These are phyloP conservation scores for Arbutus unedo DNA, from an alignment of 148 eudicot species.

Conservation along the genomic window DNA sequence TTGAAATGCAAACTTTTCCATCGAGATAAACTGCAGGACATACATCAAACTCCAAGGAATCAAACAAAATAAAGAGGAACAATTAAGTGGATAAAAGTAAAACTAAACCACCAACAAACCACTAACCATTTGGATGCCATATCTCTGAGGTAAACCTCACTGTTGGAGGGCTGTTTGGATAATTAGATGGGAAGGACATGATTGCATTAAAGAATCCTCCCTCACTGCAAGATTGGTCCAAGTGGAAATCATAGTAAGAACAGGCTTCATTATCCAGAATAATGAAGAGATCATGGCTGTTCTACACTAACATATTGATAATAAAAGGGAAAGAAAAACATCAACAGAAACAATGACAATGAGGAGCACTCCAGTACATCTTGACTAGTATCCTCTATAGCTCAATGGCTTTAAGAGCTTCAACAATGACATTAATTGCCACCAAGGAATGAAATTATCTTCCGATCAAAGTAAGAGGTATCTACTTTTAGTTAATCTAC, in stretches of 20 bases:
- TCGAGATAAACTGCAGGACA: slow-evolving; percentile 68
- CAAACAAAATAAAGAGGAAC: not conserved
- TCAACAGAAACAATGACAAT: not conserved
- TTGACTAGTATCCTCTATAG: not conserved
- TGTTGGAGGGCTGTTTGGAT: slow-evolving; percentile 81
- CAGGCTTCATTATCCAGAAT: not conserved
- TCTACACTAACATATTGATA: not conserved
- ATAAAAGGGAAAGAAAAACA: not conserved
- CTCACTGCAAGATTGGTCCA: slow-evolving; percentile 47
- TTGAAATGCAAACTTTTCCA: slow-evolving; percentile 97
- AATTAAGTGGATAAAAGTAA: not conserved
- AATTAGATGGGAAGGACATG: slow-evolving; percentile 68
- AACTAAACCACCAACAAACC: not conserved
- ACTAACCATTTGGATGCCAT: slow-evolving; percentile 92
- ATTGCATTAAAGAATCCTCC: slow-evolving; percentile 90
- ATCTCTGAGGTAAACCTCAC: slow-evolving; percentile 79
- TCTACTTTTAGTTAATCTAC: not conserved
- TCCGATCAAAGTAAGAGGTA: not conserved
- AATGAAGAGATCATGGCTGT: not conserved
- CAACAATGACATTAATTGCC: not conserved
- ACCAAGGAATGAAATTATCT: not conserved
- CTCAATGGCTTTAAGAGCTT: not conserved
- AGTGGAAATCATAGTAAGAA: slow-evolving; percentile 1
- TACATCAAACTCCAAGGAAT: slow-evolving; percentile 5
- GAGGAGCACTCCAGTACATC: not conserved